phyloP scores from a whole-genome alignment of 345 rosid genomes.

The Cardiospermum halicacabum region DNA sequence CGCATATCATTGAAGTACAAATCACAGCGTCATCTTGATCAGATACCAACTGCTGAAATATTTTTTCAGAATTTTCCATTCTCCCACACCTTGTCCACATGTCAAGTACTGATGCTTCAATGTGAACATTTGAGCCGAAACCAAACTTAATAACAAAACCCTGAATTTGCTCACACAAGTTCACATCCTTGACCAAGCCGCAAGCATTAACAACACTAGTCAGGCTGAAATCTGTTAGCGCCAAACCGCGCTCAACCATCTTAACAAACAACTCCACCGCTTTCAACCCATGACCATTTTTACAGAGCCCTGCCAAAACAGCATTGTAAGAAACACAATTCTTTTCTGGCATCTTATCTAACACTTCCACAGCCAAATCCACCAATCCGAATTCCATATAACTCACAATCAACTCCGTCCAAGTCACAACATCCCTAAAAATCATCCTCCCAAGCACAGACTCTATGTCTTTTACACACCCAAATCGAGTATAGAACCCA shows the following conservation, averaged over 20 bases:
- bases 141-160: conserved; percentile 69
- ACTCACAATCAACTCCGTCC: conserved; percentile 61
- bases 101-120: conserved; percentile 68
- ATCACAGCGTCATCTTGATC: conserved; percentile 38
- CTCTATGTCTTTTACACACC: conserved; percentile 39
- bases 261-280: conserved; percentile 44
- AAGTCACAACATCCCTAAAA: conserved; percentile 52
- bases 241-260: conserved; percentile 54
- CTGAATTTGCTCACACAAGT: conserved; percentile 64
- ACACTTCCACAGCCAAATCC: conserved; percentile 54
- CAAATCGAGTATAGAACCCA: conserved; percentile 53
- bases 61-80: conserved; percentile 66
- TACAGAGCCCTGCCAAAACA: conserved; percentile 63
- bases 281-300: conserved; percentile 44
- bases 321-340: conserved; percentile 59
- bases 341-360: conserved; percentile 56
- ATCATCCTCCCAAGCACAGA: conserved; percentile 46
- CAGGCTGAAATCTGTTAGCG: conserved; percentile 57
- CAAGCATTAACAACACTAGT: conserved; percentile 61
- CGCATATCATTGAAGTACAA: conserved; percentile 71
- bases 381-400: conserved; percentile 65
- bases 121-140: conserved; percentile 43
- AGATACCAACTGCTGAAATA: conserved; percentile 48
- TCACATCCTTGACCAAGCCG: conserved; percentile 39
- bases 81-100: conserved; percentile 82